Percentiles rank a stretch among this genome's conserved stretches.
These are phyloP conservation scores for Aleurites moluccanus DNA, from an alignment of 441 rosid species.

Conservation along the genomic window DNA sequence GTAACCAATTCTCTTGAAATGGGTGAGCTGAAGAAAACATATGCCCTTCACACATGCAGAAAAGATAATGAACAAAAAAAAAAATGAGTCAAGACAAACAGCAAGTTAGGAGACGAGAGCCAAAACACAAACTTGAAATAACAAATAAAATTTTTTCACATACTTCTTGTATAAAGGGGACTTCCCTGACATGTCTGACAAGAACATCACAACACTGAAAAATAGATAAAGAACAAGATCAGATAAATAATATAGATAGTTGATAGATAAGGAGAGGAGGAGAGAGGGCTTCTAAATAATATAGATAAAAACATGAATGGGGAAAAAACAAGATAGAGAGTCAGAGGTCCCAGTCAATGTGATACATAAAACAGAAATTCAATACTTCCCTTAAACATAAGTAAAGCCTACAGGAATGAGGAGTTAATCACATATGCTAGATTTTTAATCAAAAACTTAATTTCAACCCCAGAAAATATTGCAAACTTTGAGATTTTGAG, in stretches of 20 bases:
- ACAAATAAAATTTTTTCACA: constrained; percentile 33
- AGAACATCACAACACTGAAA: constrained; percentile 73
- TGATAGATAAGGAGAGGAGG: neutral
- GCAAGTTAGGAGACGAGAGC: constrained; percentile 8
- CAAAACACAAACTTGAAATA: constrained; percentile 12
- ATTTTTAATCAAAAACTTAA: no score
- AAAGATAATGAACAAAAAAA: constrained; percentile 22
- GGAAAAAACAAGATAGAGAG: neutral
- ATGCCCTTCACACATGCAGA: constrained; percentile 64
- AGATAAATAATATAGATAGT: neutral
- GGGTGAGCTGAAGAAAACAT: constrained; percentile 95
- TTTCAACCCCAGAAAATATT: neutral
- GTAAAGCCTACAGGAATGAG: neutral
- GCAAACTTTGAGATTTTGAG: neutral
- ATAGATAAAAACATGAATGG: neutral
- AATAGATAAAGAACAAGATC: constrained; percentile 16
- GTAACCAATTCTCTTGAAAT: constrained; percentile 77
- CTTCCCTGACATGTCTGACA: constrained; percentile 95
- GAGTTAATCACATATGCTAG: neutral
- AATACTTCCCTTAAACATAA: neutral
- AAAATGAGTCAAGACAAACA: constrained; percentile 19
- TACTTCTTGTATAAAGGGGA: constrained; percentile 89
- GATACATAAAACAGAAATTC: neutral
- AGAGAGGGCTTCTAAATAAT: neutral
- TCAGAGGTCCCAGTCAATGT: neutral